Percentiles rank a stretch among this genome's conserved stretches.
Conservation (phyloP, 176 grass and related monocot species). For the Saccharum spontaneum region DNA sequence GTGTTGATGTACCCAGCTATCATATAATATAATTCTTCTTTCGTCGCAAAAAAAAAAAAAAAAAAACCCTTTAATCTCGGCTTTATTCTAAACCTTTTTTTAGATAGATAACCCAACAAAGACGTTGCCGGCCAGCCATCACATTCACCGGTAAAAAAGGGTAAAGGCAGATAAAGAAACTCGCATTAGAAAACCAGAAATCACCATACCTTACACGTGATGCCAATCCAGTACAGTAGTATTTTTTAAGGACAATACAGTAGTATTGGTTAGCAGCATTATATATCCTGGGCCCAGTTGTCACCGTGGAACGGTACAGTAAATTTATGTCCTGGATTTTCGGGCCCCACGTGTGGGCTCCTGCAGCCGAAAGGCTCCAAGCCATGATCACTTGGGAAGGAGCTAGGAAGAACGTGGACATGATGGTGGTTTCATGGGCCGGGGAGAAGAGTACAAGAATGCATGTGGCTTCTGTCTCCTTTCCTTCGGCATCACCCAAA, state of each 20-base stretch:
- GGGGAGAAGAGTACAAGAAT: slow-evolving; percentile 18
- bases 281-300: background rate
- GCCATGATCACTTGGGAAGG: slow-evolving; percentile 13
- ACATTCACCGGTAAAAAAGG: background rate
- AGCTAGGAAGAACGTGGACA: slow-evolving; percentile 5
- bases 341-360: slow-evolving; percentile 20
- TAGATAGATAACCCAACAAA: background rate
- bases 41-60: too few species aligned
- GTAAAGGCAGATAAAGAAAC: slow-evolving; percentile 1
- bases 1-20: too few species aligned
- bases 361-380: slow-evolving; percentile 41
- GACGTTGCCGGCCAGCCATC: background rate
- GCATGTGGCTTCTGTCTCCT: slow-evolving; percentile 35
- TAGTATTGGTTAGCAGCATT: background rate
- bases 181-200: background rate
- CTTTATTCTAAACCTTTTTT: background rate
- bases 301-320: background rate
- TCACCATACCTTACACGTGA: slow-evolving; percentile 38
- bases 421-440: background rate
- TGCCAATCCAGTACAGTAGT: background rate
- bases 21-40: too few species aligned
- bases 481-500: background rate
- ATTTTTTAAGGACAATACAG: background rate
- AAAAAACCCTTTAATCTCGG: background rate
- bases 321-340: slow-evolving; percentile 10